Base-by-base conservation (phyloP, 148 eudicot genomes). In the Fagopyrum tataricum region DNA sequence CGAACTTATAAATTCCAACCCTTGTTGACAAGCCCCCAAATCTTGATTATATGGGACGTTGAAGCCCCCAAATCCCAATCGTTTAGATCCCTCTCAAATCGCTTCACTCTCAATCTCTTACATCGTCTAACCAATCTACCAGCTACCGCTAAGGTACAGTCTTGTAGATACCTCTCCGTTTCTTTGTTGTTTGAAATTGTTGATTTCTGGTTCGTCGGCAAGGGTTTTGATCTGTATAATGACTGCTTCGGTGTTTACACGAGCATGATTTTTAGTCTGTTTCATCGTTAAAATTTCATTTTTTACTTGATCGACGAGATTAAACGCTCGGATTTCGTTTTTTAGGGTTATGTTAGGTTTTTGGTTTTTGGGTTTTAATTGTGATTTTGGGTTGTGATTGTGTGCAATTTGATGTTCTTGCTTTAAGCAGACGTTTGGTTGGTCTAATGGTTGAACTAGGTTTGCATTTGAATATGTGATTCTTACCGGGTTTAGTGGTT, bases 1-100 rank as follows among this genome's bases (percentile, higher is more conserved):
- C 12, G 66, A 59, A 59, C 66, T 9, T 59, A 59, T 59, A 59
- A 59, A 59, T 59, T 59, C 66, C 39, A 24, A 59, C 39, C 39
- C 66, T 39, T 37, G 10, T 58, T 31, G 5, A 24, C 5, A 58
- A 58, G 1, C 62, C 31, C 49, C 39, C 66, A 14, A 23, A 59
- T 24, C 39, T 15, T 24, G 18, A 52, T 15, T 24, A 0, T 5
- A 8, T 21, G 12, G 26, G 66, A 11, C 39, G 4, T 24, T 23
- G 7, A 17, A 39, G 39, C 15, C 40, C 66, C 23, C 23, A 59
- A 59, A 59, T 59, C 66, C 66, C 66, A 59, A 59, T 24, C 66
- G 66, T 3, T 59, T 59, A 18, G 11, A 7, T 7, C 21, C 58
- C 10, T 24, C 66, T 23, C 9, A 55, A 55, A 55, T 24, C 66